Evolutionary conservation across 352 stramenopile species (phyloP).

Genomic region (Peronosclerospora sorghi): DNA sequence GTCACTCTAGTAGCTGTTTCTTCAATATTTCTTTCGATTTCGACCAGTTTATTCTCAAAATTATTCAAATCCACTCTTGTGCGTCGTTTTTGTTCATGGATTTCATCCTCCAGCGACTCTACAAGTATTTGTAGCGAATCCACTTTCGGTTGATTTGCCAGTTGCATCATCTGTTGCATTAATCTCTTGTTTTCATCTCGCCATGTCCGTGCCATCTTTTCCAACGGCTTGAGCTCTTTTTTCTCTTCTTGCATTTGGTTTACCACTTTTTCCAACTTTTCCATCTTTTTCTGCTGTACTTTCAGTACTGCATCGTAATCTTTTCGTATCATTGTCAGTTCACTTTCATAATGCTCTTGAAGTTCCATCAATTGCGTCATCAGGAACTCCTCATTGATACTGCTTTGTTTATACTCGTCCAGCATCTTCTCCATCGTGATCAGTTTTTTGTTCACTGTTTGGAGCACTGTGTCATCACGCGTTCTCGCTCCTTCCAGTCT

Average conservation of each 20-base stretch:
- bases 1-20: no score
- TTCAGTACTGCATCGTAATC: no score
- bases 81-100: slow-evolving; percentile 8
- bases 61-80: slow-evolving; percentile 8
- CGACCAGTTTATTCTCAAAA: slow-evolving; percentile 11
- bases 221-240: slow-evolving; percentile 3
- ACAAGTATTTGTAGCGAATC: slow-evolving; percentile 6
- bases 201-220: slow-evolving; percentile 6
- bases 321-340: slow-evolving; percentile 20
- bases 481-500: not conserved
- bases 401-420: slow-evolving; percentile 7
- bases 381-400: no score
- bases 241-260: no score
- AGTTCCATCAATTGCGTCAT: slow-evolving; percentile 34
- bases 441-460: slow-evolving; percentile 17
- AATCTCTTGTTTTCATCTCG: slow-evolving; percentile 4
- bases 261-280: no score
- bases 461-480: no score
- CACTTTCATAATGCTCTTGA: slow-evolving; percentile 40
- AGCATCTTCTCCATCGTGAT: slow-evolving; percentile 17
- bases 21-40: slow-evolving; percentile 8
- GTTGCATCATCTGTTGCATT: no score
- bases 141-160: slow-evolving; percentile 12
- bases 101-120: slow-evolving; percentile 6
- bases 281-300: no score